phyloP scores from a whole-genome alignment of 371 early-diverging fungal species.

The Capillidium heterosporum region DNA sequence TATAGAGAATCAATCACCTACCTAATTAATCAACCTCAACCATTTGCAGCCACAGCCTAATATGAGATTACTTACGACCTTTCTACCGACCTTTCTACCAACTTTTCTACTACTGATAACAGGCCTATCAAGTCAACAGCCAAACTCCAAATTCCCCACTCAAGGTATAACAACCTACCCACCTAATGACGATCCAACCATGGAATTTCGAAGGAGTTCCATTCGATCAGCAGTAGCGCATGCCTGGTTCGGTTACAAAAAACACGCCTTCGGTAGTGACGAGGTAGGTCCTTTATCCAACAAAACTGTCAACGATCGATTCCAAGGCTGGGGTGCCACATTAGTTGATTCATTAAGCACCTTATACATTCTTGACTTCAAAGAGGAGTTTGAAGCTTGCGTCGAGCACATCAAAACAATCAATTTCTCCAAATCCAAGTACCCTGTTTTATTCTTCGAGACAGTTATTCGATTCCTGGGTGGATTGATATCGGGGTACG shows the following conservation, averaged over 20 bases:
- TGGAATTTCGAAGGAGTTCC: too few relatives aligned
- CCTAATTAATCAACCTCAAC: too few relatives aligned
- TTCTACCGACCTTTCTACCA: too few relatives aligned
- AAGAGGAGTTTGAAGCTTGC: constrained; percentile 15
- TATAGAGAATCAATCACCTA: too few relatives aligned
- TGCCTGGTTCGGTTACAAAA: constrained; percentile 61
- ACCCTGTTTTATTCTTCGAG: constrained; percentile 39
- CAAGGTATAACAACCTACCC: too few relatives aligned
- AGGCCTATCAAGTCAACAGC: too few relatives aligned
- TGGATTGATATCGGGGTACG: constrained; percentile 36
- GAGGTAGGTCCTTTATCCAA: constrained; percentile 30
- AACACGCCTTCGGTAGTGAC: constrained; percentile 32
- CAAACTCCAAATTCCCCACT: too few relatives aligned
- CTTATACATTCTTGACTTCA: constrained; percentile 50
- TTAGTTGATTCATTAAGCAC: constrained; percentile 73
- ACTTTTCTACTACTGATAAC: too few relatives aligned
- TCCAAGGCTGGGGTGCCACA: constrained; percentile 44
- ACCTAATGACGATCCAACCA: too few relatives aligned
- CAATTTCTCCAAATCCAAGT: constrained; percentile 18
- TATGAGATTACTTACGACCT: too few relatives aligned
- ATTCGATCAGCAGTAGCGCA: constrained; percentile 29
- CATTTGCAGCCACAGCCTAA: too few relatives aligned
- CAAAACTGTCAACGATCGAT: constrained; percentile 17
- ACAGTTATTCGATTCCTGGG: constrained; percentile 58
- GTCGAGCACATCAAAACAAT: constrained; percentile 39